These are phyloP conservation scores for Picochlorum sp. DNA, from an alignment of 139 green algal species.

Conservation along the genomic window DNA sequence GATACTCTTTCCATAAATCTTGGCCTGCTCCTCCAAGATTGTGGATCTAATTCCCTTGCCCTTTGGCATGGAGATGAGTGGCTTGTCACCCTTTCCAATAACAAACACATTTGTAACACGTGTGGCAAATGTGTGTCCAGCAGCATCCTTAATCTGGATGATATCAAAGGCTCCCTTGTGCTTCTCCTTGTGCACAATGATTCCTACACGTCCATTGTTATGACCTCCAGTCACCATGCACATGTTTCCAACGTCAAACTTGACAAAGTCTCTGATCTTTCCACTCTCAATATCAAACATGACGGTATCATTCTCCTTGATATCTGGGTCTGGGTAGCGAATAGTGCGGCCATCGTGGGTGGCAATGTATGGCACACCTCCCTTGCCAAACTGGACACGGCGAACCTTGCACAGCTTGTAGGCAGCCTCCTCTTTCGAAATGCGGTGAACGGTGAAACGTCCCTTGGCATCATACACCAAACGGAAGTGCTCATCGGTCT, in stretches of 20 bases:
- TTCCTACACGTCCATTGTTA: constrained; percentile 90
- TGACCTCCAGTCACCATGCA: constrained; percentile 85
- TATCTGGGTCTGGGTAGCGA: constrained; percentile 95
- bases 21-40: constrained; percentile 96
- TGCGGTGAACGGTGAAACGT: constrained; percentile 95
- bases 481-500: constrained; percentile 85
- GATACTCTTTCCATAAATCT: constrained; percentile 54
- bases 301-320: constrained; percentile 93
- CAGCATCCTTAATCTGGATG: constrained; percentile 89
- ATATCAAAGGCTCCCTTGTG: constrained; percentile 95
- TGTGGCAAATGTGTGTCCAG: constrained; percentile 91
- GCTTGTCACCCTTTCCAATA: constrained; percentile 95
- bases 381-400: constrained; percentile 73
- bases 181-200: constrained; percentile 89
- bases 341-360: constrained; percentile 97
- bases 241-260: constrained; percentile 96
- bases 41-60: constrained; percentile 92
- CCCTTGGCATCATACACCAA: constrained; percentile 97
- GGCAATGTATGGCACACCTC: constrained; percentile 85
- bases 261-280: constrained; percentile 93
- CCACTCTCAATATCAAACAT: constrained; percentile 94
- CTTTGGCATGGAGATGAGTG: constrained; percentile 94
- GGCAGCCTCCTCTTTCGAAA: constrained; percentile 82
- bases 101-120: constrained; percentile 92
- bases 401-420: constrained; percentile 98